A percentile compares a stretch with the other conserved stretches of the same genome.
Conservation (phyloP, 257 asterid genomes). For the Solanum commersonii region DNA sequence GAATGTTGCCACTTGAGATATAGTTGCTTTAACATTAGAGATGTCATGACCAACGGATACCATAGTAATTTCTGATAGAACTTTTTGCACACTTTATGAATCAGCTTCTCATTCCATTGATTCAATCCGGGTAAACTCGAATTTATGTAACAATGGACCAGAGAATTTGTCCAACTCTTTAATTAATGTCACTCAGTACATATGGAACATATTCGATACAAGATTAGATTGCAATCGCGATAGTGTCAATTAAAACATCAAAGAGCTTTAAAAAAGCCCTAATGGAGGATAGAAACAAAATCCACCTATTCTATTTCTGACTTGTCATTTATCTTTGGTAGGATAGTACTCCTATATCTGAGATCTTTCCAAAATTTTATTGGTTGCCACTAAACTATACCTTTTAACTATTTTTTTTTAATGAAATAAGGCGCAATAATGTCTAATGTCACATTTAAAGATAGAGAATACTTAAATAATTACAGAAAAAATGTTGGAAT, state of each 20-base stretch:
- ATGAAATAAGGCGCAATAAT: not conserved
- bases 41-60: not conserved
- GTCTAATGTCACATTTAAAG: not conserved
- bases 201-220: not conserved
- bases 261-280: not conserved
- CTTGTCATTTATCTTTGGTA: not conserved
- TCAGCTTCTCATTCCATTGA: not conserved
- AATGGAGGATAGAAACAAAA: not conserved
- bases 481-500: not conserved
- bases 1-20: not conserved
- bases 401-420: too few relatives aligned
- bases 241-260: not conserved
- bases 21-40: not conserved
- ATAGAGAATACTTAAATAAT: not conserved
- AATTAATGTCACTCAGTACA: not conserved
- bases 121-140: not conserved
- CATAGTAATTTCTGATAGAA: not conserved
- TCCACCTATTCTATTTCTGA: not conserved
- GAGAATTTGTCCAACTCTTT: not conserved
- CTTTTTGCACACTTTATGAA: not conserved
- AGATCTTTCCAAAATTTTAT: not conserved
- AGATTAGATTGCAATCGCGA: not conserved
- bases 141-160: not conserved
- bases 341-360: not conserved
- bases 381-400: not conserved